These are phyloP conservation scores for Hevea brasiliensis DNA, from an alignment of 345 rosid genomes.

Conservation along the genomic window DNA sequence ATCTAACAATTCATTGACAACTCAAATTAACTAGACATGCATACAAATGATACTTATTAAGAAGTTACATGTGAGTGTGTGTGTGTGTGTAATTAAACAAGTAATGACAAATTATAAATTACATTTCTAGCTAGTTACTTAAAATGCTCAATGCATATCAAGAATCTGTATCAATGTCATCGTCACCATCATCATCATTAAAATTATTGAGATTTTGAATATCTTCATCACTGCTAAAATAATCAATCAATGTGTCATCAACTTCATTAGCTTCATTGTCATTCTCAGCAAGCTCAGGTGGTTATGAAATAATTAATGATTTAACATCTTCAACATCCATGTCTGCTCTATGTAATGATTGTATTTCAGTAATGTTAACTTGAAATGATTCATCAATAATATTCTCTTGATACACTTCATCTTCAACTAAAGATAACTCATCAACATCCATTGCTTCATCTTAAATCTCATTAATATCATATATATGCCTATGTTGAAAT, in stretches of 20 bases:
- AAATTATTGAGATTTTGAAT: background rate
- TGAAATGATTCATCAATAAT: background rate
- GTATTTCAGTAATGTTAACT: too few species aligned
- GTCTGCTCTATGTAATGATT: background rate
- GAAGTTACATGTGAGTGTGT: too few species aligned
- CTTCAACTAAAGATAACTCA: background rate
- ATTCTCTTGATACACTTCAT: background rate
- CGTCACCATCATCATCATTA: background rate
- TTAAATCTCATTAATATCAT: background rate
- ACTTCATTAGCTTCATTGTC: background rate
- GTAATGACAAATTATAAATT: too few species aligned
- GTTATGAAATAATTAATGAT: background rate
- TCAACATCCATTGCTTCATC: background rate
- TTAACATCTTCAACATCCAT: background rate
- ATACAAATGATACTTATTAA: too few species aligned
- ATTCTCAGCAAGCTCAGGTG: background rate
- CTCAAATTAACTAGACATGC: too few species aligned
- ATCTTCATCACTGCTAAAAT: background rate
- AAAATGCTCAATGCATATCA: too few species aligned
- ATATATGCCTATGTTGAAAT: slow-evolving; percentile 1
- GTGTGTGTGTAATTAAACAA: too few species aligned
- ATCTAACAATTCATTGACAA: too few species aligned
- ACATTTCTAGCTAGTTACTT: too few species aligned
- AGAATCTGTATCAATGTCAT: too few species aligned
- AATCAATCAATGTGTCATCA: background rate